A percentile compares a stretch with the other conserved stretches of the same genome.
phyloP scores from a whole-genome alignment of 2,329 filamentous ascomycete genomes.

The Claviceps maximensis region DNA sequence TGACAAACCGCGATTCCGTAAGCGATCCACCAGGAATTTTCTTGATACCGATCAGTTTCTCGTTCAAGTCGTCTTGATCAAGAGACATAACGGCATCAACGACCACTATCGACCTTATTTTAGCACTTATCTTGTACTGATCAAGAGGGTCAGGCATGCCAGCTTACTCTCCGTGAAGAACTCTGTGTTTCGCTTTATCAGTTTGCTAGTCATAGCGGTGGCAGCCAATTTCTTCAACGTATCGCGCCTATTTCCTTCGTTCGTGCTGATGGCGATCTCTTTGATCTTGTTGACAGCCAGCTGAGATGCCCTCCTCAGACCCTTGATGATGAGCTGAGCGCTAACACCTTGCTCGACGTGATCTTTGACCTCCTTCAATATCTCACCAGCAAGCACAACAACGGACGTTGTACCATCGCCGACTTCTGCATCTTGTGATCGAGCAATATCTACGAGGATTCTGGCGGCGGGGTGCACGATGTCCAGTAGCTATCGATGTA shows the following conservation, averaged over 20 bases:
- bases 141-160: constrained; percentile 12
- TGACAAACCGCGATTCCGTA: constrained; percentile 91
- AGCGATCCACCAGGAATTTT: constrained; percentile 94
- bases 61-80: constrained; percentile 93
- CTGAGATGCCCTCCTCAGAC: constrained; percentile 68
- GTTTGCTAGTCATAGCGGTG: constrained; percentile 98
- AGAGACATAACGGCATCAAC: constrained; percentile 91
- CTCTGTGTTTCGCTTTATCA: constrained; percentile 90
- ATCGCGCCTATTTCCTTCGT: constrained; percentile 71
- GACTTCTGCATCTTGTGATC: constrained; percentile 97
- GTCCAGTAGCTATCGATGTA: constrained; percentile 61
- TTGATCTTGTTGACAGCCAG: constrained; percentile 99
- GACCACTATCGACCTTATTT: constrained; percentile 53
- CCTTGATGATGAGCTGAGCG: constrained; percentile 96
- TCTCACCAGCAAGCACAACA: constrained; percentile 92
- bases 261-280: constrained; percentile 83
- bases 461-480: constrained; percentile 95
- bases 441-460: constrained; percentile 94
- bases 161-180: constrained; percentile 90
- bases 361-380: constrained; percentile 92
- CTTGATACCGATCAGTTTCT: constrained; percentile 96
- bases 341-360: constrained; percentile 94
- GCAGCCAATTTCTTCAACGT: constrained; percentile 80
- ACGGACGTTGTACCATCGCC: constrained; percentile 97
- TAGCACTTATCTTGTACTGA: constrained; percentile 11